A percentile compares a stretch with the other conserved stretches of the same genome.
Conservation (phyloP, 2,329 filamentous ascomycete species). For the Coniochaeta sp. region DNA sequence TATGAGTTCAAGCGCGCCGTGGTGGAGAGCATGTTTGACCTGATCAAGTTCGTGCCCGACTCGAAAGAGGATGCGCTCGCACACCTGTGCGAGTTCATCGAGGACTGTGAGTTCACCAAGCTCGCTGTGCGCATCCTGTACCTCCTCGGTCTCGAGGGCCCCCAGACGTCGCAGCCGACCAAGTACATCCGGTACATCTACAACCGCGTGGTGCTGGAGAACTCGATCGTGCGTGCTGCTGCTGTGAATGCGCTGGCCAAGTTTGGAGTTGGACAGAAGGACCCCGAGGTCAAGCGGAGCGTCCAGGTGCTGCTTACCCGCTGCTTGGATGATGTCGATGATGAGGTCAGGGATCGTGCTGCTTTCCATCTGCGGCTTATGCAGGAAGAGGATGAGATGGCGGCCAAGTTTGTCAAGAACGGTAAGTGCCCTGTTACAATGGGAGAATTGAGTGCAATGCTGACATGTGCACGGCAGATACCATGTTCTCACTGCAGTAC, state of each 20-base stretch:
- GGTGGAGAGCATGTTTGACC: slow-evolving; percentile 97
- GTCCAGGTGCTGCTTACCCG: slow-evolving; percentile 86
- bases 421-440: slow-evolving; percentile 41
- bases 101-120: slow-evolving; percentile 99
- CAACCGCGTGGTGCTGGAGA: slow-evolving; percentile 95
- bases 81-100: slow-evolving; percentile 97
- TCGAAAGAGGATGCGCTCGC: slow-evolving; percentile 75
- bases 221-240: slow-evolving; percentile 89
- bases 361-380: slow-evolving; percentile 89
- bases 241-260: slow-evolving; percentile 94
- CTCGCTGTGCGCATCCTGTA: slow-evolving; percentile 92
- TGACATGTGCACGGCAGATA: slow-evolving; percentile 53
- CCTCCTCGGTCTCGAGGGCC: slow-evolving; percentile 87
- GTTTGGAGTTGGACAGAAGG: slow-evolving; percentile 94
- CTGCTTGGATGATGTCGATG: slow-evolving; percentile 93
- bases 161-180: slow-evolving; percentile 89
- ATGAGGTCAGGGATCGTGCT: slow-evolving; percentile 93
- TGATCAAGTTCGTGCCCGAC: slow-evolving; percentile 98
- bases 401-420: slow-evolving; percentile 85
- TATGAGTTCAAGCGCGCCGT: slow-evolving; percentile 98
- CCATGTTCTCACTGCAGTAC: slow-evolving; percentile 87
- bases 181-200: slow-evolving; percentile 99
- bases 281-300: slow-evolving; percentile 92
- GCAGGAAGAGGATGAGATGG: slow-evolving; percentile 83
- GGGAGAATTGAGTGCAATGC: background rate